phyloP scores from a whole-genome alignment of 2,329 filamentous ascomycete genomes.

The Aspergillus brunneoviolaceus region DNA sequence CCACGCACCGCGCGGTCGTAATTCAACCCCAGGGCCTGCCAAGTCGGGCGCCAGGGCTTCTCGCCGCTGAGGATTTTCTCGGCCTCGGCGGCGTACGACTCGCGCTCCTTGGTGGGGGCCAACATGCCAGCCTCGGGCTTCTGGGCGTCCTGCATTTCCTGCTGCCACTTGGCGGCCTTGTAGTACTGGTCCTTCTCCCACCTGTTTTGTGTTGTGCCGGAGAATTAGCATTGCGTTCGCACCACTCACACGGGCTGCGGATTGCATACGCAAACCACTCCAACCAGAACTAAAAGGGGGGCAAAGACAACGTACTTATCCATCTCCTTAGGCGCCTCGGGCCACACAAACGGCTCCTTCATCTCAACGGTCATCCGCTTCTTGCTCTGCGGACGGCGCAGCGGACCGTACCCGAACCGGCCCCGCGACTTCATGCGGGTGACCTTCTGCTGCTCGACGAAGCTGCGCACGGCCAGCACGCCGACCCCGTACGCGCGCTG shows the following conservation, averaged over 20 bases:
- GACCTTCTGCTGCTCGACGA: conserved; percentile 68
- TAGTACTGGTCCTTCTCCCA: conserved; percentile 64
- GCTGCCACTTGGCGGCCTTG: conserved; percentile 51
- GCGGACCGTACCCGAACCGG: conserved; percentile 52
- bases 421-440: conserved; percentile 43
- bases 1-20: conserved; percentile 31
- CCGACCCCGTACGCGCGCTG: conserved; percentile 79
- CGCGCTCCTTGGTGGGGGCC: conserved; percentile 42
- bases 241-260: no score
- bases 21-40: conserved; percentile 44
- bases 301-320: conserved; percentile 49
- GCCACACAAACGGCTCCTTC: conserved; percentile 84
- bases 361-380: conserved; percentile 98
- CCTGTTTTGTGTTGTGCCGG: conserved; percentile 29
- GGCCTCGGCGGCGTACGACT: conserved; percentile 59
- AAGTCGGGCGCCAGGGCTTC: conserved; percentile 59
- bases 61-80: conserved; percentile 61
- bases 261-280: background rate
- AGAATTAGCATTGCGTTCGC: no score
- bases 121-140: conserved; percentile 35
- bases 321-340: conserved; percentile 64
- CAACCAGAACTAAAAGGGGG: conserved; percentile 3
- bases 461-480: conserved; percentile 72
- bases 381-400: conserved; percentile 68
- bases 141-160: conserved; percentile 40